These are phyloP conservation scores for Eruca vesicaria DNA, from an alignment of 441 rosid species.

Conservation along the genomic window DNA sequence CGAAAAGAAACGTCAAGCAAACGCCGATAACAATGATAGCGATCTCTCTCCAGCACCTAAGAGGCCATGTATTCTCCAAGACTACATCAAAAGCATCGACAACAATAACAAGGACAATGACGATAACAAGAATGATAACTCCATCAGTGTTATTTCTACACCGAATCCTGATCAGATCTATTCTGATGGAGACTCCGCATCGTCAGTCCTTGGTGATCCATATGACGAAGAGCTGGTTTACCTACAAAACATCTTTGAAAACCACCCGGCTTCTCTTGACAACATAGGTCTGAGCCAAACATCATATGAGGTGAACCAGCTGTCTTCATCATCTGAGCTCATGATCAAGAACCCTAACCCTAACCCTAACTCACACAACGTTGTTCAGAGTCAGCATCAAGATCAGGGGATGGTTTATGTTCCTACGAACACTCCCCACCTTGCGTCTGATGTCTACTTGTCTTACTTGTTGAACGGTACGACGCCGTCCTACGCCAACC, in stretches of 20 bases:
- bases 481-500: slow-evolving; percentile 27
- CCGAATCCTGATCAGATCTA: slow-evolving; percentile 16
- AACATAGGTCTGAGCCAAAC: slow-evolving; percentile 21
- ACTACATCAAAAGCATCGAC: slow-evolving; percentile 63
- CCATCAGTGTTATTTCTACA: slow-evolving; percentile 26
- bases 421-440: slow-evolving; percentile 23
- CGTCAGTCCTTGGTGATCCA: slow-evolving; percentile 34
- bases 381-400: slow-evolving; percentile 11
- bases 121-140: slow-evolving; percentile 10
- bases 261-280: slow-evolving; percentile 27
- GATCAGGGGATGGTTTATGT: slow-evolving; percentile 13
- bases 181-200: slow-evolving; percentile 41
- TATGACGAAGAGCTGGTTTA: slow-evolving; percentile 64
- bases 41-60: slow-evolving; percentile 36
- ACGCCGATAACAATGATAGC: slow-evolving; percentile 19
- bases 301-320: slow-evolving; percentile 18
- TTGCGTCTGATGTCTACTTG: slow-evolving; percentile 66
- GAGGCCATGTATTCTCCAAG: slow-evolving; percentile 71
- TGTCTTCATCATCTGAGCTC: slow-evolving; percentile 25
- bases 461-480: slow-evolving; percentile 56
- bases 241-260: slow-evolving; percentile 58
- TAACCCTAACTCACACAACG: slow-evolving; percentile 6
- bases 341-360: slow-evolving; percentile 16
- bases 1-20: slow-evolving; percentile 43
- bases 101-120: slow-evolving; percentile 18